Base-by-base conservation (phyloP, 2,329 filamentous ascomycete genomes). In the Hymenoscyphus occultus region DNA sequence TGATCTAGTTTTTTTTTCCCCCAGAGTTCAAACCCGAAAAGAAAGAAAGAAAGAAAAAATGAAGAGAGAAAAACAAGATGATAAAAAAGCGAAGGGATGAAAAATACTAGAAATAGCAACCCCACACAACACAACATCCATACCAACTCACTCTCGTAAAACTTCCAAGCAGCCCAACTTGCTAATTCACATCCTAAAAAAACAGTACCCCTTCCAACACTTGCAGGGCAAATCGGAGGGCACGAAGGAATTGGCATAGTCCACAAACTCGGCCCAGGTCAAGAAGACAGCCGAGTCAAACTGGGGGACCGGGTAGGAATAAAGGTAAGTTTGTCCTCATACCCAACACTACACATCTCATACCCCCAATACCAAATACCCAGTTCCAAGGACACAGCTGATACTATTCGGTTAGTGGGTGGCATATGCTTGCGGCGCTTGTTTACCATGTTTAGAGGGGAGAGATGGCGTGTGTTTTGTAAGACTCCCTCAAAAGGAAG, bases 231-330 rank as follows among this genome's bases (percentile, higher is more conserved):
- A 74, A 82, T 90, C 3, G 88, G 88, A 54, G 89, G 89, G 4
- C 88, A 91, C 72, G 88, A 91, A 76, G 88, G 88, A 19, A 84
- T 90, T 1, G 86, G 86, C 54, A 83, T 82, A 61, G 80, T 91
- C 39, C 86, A 88, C 54, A 87, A 88, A 73, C 78, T 91, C 67
- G 88, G 89, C 0, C 80, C 86, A 0, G 85, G 84, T 7, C 80
- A 83, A 22, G 84, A 88, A 60, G 74, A 71, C 45, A 79, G 83
- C 1, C 81, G 80, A 5, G 78, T 90, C 42, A 88, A 88, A 70
- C 72, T 90, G n/a, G 87, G 87, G 5, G 84, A 90, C 70, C 81
- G 87, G 7, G 89, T 91, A 9, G 89, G 89, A 14, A 84, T 91
- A 73, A 91, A 91, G 76, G 78, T 83, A 16, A 28, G 28, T 28